phyloP scores from a whole-genome alignment of 805 yeast species.

The Candida germanica region DNA sequence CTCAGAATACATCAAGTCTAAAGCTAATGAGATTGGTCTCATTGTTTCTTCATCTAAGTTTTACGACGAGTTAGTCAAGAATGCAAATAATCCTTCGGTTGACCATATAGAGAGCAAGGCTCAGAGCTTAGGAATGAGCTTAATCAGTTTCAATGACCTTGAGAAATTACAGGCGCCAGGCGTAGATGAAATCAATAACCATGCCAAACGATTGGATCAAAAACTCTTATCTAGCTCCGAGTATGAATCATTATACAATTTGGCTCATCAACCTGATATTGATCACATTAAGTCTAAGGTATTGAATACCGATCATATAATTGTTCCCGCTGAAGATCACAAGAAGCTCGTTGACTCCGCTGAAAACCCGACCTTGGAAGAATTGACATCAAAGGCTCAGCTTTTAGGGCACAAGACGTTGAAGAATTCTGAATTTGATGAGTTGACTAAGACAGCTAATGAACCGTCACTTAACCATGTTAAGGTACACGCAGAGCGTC shows the following conservation, averaged over 20 bases:
- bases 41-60: conserved; percentile 26
- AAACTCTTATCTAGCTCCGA: conserved; percentile 8
- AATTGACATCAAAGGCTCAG: conserved; percentile 14
- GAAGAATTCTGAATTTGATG: conserved; percentile 13
- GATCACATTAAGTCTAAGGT: conserved; percentile 11
- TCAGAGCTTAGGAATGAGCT: conserved; percentile 7
- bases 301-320: conserved; percentile 8
- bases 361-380: conserved; percentile 19
- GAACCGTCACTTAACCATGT: conserved; percentile 35
- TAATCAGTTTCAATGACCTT: conserved; percentile 4
- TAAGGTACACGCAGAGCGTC: conserved; percentile 32
- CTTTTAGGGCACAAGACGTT: conserved; percentile 15
- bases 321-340: conserved; percentile 15
- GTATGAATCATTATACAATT: conserved; percentile 13
- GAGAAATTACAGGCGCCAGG: conserved; percentile 7
- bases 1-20: conserved; percentile 28
- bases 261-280: conserved; percentile 21
- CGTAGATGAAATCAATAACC: conserved; percentile 9
- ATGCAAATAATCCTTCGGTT: conserved; percentile 21
- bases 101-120: conserved; percentile 25
- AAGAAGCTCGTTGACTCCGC: conserved; percentile 11
- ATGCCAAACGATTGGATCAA: conserved; percentile 10
- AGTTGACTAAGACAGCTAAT: conserved; percentile 22
- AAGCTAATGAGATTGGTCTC: conserved; percentile 35
- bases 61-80: conserved; percentile 28